Conservation (phyloP, 2,329 filamentous ascomycete genomes). For the Hypoxylon sp. region DNA sequence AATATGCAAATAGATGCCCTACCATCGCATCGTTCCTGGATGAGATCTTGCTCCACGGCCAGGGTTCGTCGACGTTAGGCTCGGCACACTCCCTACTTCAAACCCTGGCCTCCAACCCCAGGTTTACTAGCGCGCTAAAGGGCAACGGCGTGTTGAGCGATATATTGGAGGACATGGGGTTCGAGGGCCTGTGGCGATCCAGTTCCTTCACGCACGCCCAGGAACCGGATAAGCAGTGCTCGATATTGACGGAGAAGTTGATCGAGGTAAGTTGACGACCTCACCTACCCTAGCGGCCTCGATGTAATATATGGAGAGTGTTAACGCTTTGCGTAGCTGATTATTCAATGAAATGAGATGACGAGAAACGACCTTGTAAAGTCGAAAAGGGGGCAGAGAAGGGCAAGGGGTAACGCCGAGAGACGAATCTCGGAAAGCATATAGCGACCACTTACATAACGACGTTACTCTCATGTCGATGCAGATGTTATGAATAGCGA, state of each 20-base stretch:
- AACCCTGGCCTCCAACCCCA: slow-evolving; percentile 62
- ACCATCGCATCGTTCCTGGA: slow-evolving; percentile 67
- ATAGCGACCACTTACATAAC: background rate
- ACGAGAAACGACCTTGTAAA: background rate
- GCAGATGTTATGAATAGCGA: slow-evolving; percentile 1
- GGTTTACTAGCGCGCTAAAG: slow-evolving; percentile 58
- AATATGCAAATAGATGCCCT: slow-evolving; percentile 54
- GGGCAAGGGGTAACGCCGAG: background rate
- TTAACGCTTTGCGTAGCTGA: slow-evolving; percentile 30
- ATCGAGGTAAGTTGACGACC: slow-evolving; percentile 60
- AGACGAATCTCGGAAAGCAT: background rate
- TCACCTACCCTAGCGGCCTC: too few species aligned
- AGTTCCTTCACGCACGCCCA: slow-evolving; percentile 60
- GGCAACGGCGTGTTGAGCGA: slow-evolving; percentile 59
- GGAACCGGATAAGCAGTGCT: slow-evolving; percentile 60
- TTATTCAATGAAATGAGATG: slow-evolving; percentile 26
- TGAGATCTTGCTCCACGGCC: slow-evolving; percentile 68
- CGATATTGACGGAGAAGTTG: slow-evolving; percentile 64
- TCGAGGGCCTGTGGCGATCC: slow-evolving; percentile 68
- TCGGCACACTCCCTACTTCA: slow-evolving; percentile 68
- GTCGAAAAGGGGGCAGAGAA: background rate
- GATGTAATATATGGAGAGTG: too few species aligned
- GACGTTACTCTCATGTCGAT: background rate
- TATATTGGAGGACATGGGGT: slow-evolving; percentile 66
- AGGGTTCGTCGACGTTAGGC: slow-evolving; percentile 66